These are phyloP conservation scores for Epichloe baconii DNA, from an alignment of 2,329 filamentous ascomycete genomes.

Conservation along the genomic window DNA sequence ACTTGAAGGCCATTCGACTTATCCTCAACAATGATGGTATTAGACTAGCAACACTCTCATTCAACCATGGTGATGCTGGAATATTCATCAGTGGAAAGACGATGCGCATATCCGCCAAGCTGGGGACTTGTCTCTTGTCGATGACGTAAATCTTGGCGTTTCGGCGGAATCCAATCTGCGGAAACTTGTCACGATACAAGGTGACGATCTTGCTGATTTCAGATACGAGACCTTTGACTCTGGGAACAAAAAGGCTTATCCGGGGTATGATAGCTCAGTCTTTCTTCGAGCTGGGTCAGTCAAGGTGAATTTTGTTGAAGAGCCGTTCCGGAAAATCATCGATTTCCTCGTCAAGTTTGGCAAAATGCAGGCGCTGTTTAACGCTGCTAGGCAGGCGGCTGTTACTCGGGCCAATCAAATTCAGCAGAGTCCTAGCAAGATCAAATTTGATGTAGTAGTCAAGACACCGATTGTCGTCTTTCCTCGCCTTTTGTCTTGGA, in stretches of 20 bases:
- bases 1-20: conserved; percentile 83
- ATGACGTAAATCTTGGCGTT: conserved; percentile 88
- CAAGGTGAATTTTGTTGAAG: conserved; percentile 92
- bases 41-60: conserved; percentile 77
- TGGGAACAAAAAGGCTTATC: conserved; percentile 56
- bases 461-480: conserved; percentile 96
- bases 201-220: conserved; percentile 91
- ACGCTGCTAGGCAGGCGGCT: conserved; percentile 87
- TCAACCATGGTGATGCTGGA: conserved; percentile 84
- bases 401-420: conserved; percentile 88
- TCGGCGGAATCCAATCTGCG: conserved; percentile 68
- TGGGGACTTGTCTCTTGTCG: conserved; percentile 78
- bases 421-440: conserved; percentile 76
- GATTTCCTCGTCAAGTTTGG: conserved; percentile 98
- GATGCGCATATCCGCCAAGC: conserved; percentile 74
- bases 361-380: conserved; percentile 98
- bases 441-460: conserved; percentile 87
- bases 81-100: conserved; percentile 77
- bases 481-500: conserved; percentile 62
- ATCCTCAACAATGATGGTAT: conserved; percentile 98
- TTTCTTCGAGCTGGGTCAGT: conserved; percentile 86
- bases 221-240: conserved; percentile 91
- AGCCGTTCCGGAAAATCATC: conserved; percentile 96
- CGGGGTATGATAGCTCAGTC: conserved; percentile 87
- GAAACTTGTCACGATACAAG: conserved; percentile 85